phyloP scores from a whole-genome alignment of 176 grass and related monocot species.

The Ensete glaucum region DNA sequence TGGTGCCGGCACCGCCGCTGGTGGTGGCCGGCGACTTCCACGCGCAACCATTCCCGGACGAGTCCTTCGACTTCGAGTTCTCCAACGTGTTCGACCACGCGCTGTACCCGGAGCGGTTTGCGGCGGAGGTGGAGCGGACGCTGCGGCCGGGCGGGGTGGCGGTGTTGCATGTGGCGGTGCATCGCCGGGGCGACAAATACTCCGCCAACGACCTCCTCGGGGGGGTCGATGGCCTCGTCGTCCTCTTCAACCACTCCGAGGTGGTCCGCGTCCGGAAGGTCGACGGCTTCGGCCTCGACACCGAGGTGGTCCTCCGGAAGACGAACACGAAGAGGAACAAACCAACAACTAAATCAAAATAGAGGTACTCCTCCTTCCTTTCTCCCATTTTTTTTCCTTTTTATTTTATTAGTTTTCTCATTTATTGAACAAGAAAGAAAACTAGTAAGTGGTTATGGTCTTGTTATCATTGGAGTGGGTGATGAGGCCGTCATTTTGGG shows the following conservation, averaged over 20 bases:
- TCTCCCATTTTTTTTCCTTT: neutral
- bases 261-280: slow-evolving; percentile 60
- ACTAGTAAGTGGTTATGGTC: neutral
- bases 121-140: slow-evolving; percentile 67
- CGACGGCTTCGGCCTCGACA: slow-evolving; percentile 81
- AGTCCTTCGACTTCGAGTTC: slow-evolving; percentile 89
- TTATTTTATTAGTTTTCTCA: too few species aligned
- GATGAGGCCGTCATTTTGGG: neutral
- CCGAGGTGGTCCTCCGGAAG: slow-evolving; percentile 78
- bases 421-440: neutral
- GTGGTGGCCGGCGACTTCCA: slow-evolving; percentile 74
- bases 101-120: slow-evolving; percentile 71
- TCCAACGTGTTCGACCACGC: slow-evolving; percentile 97
- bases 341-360: neutral
- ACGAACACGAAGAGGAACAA: slow-evolving; percentile 5
- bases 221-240: slow-evolving; percentile 39
- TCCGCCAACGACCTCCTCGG: slow-evolving; percentile 76
- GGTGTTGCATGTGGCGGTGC: slow-evolving; percentile 65
- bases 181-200: slow-evolving; percentile 78
- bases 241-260: slow-evolving; percentile 37
- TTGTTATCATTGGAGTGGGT: neutral
- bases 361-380: neutral
- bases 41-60: slow-evolving; percentile 51
- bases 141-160: slow-evolving; percentile 56
- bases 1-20: slow-evolving; percentile 60